These are phyloP conservation scores for Alternaria longipes DNA, from an alignment of 2,329 filamentous ascomycete genomes.

Conservation along the genomic window DNA sequence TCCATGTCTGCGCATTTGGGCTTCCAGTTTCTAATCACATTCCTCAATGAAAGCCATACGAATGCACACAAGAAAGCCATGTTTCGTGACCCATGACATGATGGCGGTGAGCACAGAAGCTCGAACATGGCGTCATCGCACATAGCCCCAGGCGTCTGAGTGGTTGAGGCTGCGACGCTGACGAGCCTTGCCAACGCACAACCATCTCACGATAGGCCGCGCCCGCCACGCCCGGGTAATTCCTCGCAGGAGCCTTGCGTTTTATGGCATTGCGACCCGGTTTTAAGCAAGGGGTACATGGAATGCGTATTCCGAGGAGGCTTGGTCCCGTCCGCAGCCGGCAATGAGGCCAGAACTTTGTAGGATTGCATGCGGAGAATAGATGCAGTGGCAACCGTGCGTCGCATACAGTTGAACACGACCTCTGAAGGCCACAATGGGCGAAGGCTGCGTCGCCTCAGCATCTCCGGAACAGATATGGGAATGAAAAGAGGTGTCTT, in stretches of 20 bases:
- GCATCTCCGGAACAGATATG: neutral
- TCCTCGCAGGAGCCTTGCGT: constrained; percentile 15
- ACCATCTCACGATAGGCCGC: constrained; percentile 22
- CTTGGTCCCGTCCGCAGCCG: neutral
- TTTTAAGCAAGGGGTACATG: constrained; percentile 1
- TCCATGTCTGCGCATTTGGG: constrained; percentile 3
- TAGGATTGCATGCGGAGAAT: neutral
- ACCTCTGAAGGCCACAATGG: constrained; percentile 17
- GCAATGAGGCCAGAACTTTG: neutral
- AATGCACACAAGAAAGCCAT: constrained; percentile 1
- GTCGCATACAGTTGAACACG: constrained; percentile 27
- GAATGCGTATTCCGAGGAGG: neutral
- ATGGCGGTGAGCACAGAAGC: constrained; percentile 25
- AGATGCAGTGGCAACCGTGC: neutral
- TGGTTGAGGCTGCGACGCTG: constrained; percentile 16
- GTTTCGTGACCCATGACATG: constrained; percentile 15
- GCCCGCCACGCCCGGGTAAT: constrained; percentile 12
- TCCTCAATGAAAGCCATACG: constrained; percentile 1
- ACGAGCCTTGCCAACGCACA: constrained; percentile 27
- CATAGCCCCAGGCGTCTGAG: constrained; percentile 11
- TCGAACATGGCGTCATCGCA: constrained; percentile 29
- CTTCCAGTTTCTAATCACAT: neutral
- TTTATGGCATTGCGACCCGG: constrained; percentile 1
- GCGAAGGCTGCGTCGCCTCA: neutral
- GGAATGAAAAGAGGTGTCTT: neutral